Conservation (phyloP, 345 rosid genomes). For the Theobroma cacao region DNA sequence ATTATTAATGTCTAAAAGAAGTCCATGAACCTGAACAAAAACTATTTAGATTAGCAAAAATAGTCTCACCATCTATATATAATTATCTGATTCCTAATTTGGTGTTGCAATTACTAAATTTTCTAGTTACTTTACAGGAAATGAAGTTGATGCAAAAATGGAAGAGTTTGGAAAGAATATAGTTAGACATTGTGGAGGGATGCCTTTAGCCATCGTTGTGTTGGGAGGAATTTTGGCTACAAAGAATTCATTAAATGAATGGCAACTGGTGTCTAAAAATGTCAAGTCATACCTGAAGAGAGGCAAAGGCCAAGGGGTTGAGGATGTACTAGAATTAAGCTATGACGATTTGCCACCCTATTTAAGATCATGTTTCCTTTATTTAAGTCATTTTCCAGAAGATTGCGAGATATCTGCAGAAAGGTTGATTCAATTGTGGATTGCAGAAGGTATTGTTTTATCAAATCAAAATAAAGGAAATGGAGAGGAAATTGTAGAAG, state of each 20-base stretch:
- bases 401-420: slow-evolving; percentile 25
- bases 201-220: slow-evolving; percentile 31
- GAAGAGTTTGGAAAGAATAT: slow-evolving; percentile 21
- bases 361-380: slow-evolving; percentile 34
- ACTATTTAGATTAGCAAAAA: too few species aligned
- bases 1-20: background rate
- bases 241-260: slow-evolving; percentile 5
- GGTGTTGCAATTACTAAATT: too few species aligned
- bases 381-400: slow-evolving; percentile 26
- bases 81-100: too few species aligned
- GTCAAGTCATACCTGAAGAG: slow-evolving; percentile 13
- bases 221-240: slow-evolving; percentile 30
- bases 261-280: slow-evolving; percentile 1
- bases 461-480: background rate
- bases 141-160: background rate
- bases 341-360: slow-evolving; percentile 32
- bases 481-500: slow-evolving; percentile 14
- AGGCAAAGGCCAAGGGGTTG: background rate
- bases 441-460: slow-evolving; percentile 41
- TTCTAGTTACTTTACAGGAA: slow-evolving; percentile 7
- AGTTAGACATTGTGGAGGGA: slow-evolving; percentile 24
- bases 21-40: too few species aligned
- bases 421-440: slow-evolving; percentile 38
- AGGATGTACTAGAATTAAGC: slow-evolving; percentile 24
- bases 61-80: too few species aligned